Conservation (phyloP, 768 basidiomycete species). For the Saitozyma sp. region DNA sequence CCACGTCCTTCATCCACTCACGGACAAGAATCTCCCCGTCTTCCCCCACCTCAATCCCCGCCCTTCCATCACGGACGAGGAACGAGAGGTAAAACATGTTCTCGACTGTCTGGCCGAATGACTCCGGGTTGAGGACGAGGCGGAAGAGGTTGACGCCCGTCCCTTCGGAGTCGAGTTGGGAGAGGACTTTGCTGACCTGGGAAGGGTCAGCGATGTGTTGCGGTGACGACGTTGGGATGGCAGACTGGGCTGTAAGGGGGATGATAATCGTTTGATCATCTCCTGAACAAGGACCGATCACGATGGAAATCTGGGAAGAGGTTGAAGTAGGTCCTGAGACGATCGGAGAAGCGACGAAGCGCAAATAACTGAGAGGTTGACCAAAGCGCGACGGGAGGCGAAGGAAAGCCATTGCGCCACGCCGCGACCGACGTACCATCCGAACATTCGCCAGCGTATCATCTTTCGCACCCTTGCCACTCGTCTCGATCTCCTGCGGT, state of each 20-base stretch:
- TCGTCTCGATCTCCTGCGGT: slow-evolving; percentile 63
- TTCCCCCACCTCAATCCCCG: slow-evolving; percentile 56
- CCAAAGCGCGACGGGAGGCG: too few relatives aligned
- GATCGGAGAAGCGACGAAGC: too few relatives aligned
- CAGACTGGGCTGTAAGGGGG: background rate
- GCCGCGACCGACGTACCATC: slow-evolving; percentile 56
- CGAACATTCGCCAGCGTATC: slow-evolving; percentile 16
- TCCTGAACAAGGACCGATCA: background rate
- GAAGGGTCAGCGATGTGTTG: slow-evolving; percentile 2
- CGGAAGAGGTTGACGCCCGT: slow-evolving; percentile 72
- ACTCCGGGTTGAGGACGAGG: slow-evolving; percentile 83
- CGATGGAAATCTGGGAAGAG: background rate
- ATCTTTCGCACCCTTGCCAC: slow-evolving; percentile 20
- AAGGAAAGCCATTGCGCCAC: too few relatives aligned
- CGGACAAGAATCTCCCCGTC: slow-evolving; percentile 72
- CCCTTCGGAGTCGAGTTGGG: slow-evolving; percentile 43
- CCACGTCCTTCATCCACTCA: slow-evolving; percentile 40
- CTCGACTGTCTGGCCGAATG: slow-evolving; percentile 92
- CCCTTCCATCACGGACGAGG: slow-evolving; percentile 75
- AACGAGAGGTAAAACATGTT: slow-evolving; percentile 96
- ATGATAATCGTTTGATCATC: background rate
- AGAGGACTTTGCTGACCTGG: slow-evolving; percentile 67
- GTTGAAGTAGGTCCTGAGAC: too few relatives aligned
- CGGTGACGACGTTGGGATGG: too few relatives aligned
- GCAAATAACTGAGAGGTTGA: too few relatives aligned